Percentiles rank a stretch among this genome's conserved stretches.
These are phyloP conservation scores for Manihot esculenta DNA, from an alignment of 441 rosid genomes.

Conservation along the genomic window DNA sequence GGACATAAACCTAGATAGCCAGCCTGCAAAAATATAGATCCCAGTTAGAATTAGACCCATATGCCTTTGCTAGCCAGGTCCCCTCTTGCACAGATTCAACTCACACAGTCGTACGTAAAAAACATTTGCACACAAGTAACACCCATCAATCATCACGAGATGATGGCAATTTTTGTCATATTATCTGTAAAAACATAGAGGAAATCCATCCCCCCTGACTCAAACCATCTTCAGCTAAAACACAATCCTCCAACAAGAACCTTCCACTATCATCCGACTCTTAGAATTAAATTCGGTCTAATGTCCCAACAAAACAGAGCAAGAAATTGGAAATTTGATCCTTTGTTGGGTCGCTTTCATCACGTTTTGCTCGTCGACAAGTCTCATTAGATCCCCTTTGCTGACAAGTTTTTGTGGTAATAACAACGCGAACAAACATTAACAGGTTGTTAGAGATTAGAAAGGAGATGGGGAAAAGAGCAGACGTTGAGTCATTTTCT, in stretches of 20 bases:
- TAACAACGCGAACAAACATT: slow-evolving; percentile 2
- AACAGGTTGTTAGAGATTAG: neutral
- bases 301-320: neutral
- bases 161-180: slow-evolving; percentile 59
- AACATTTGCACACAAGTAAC: slow-evolving; percentile 11
- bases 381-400: slow-evolving; percentile 32
- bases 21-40: too few species aligned
- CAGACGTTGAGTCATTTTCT: slow-evolving; percentile 16
- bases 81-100: too few species aligned
- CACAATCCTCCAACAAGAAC: slow-evolving; percentile 22
- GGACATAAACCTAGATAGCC: too few species aligned
- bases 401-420: neutral
- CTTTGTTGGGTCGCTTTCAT: slow-evolving; percentile 42
- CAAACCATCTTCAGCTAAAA: neutral
- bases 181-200: slow-evolving; percentile 29
- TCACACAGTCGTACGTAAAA: neutral
- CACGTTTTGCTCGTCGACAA: slow-evolving; percentile 43
- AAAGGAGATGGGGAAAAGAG: neutral
- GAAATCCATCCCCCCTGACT: slow-evolving; percentile 16
- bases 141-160: slow-evolving; percentile 65
- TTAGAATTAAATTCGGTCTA: neutral
- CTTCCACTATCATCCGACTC: slow-evolving; percentile 14
- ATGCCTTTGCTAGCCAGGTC: slow-evolving; percentile 28
- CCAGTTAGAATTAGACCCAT: neutral
- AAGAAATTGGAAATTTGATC: slow-evolving; percentile 11